Base-by-base conservation (phyloP, 331 rosid genomes). In the Spiraea crenata region DNA sequence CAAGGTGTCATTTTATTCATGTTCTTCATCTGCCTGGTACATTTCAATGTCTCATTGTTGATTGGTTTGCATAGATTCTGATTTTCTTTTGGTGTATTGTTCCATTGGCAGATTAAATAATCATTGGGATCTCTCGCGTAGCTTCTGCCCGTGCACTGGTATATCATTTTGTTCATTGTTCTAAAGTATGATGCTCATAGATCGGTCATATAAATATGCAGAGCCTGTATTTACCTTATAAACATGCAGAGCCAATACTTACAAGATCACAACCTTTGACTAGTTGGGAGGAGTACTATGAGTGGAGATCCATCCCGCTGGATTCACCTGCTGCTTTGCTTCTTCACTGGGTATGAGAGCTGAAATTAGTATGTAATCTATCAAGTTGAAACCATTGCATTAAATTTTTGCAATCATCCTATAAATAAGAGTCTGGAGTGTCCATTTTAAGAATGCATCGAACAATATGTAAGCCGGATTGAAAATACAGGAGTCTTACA, bases 261-360 rank as follows among this genome's bases (percentile, higher is more conserved):
- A 73, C 69, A 34, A 55, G 76, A 25, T 63, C 90, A 48, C 83
- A 77, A 82, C 80, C 51, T 37, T 78, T 93, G 79, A 56, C 69
- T 64, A 73, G 80, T 81, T 91, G 99, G 99, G 79, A 80, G 69
- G 96, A 89, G 71, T 89, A 91, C 77, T 85, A 85, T 82, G 83
- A 85, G 25, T 87, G 99, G 99, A 89, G 99, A 82, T 13, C 83
- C 83, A 83, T 89, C 73, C 91, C 88, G 2, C 81, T 91, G 35
- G 81, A 84, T 71, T 93, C 99, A 34, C 92, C 91, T 76, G 87
- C 72, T 86, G 90, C 95, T 56, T 76, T 93, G 80, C 88, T 89
- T 78, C 99, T 93, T 82, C 97, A 91, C 25, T 87, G 91, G 93
- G 97, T 93, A 91, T 76, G 39, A 16, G 57, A 47, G 42, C 70